Conservation (phyloP, 495 filamentous ascomycete species). For the Annulohypoxylon bovei region DNA sequence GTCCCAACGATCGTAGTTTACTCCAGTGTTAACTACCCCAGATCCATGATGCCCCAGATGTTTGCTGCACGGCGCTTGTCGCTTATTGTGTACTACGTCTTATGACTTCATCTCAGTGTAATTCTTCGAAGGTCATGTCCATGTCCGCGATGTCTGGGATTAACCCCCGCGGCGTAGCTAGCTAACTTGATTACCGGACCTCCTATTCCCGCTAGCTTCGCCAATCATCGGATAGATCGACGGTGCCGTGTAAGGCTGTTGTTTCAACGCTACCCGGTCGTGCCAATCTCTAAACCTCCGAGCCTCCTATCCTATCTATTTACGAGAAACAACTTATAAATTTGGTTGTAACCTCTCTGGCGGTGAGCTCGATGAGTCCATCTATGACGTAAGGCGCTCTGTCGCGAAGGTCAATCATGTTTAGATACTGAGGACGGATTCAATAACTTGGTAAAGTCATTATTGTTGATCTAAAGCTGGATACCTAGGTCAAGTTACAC, state of each 20-base stretch:
- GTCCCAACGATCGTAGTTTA: not conserved
- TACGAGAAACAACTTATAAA: not conserved
- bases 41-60: conserved; percentile 18
- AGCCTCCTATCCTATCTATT: not conserved
- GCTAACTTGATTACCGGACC: conserved; percentile 8
- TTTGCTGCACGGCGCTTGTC: conserved; percentile 16
- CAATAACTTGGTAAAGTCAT: too few relatives aligned
- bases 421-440: too few relatives aligned
- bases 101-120: conserved; percentile 30
- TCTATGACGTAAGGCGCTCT: not conserved
- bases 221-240: conserved; percentile 25
- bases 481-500: too few relatives aligned
- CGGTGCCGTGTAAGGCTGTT: not conserved
- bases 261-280: not conserved
- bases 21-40: too few relatives aligned
- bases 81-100: conserved; percentile 18
- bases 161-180: not conserved
- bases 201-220: conserved; percentile 21
- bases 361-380: too few relatives aligned
- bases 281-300: not conserved
- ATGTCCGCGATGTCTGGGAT: not conserved
- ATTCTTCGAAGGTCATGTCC: not conserved
- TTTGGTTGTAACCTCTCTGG: not conserved
- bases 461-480: too few relatives aligned
- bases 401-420: not conserved